Percentiles rank a stretch among this genome's conserved stretches.
Conservation (phyloP, 2,329 filamentous ascomycete species). For the Coniochaeta prunicola region DNA sequence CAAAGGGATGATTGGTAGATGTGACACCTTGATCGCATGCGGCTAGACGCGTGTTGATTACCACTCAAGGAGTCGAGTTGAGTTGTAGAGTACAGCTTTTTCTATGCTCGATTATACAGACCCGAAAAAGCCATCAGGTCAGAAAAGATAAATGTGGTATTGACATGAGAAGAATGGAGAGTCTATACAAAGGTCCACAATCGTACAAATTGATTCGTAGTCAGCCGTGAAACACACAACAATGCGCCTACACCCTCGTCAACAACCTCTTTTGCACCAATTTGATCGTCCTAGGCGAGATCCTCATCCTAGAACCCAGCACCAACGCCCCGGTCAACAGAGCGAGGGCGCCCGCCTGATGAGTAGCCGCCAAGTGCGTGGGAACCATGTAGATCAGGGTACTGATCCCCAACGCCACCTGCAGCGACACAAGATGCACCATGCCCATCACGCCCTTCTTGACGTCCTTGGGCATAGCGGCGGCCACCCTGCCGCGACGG, state of each 20-base stretch:
- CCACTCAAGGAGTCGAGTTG: not conserved
- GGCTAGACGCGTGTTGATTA: not conserved
- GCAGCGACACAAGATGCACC: conserved; percentile 73
- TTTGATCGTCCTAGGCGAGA: conserved; percentile 58
- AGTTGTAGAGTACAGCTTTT: not conserved
- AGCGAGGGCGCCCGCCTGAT: conserved; percentile 85
- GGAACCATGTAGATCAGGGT: conserved; percentile 95
- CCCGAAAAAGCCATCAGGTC: not conserved
- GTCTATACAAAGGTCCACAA: not conserved
- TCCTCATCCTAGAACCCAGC: conserved; percentile 68
- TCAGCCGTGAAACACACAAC: not conserved
- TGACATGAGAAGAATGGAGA: not conserved
- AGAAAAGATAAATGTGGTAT: not conserved
- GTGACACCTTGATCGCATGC: not conserved
- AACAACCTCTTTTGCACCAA: conserved; percentile 46
- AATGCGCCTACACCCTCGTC: not conserved
- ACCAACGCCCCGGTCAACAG: conserved; percentile 77
- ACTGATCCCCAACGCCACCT: conserved; percentile 79
- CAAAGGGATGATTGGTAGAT: not conserved
- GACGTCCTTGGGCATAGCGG: conserved; percentile 55
- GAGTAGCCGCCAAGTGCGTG: conserved; percentile 75
- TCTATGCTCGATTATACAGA: not conserved
- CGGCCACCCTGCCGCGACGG: conserved; percentile 52
- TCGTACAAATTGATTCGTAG: not conserved
- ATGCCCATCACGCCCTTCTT: conserved; percentile 68